A percentile compares a stretch with the other conserved stretches of the same genome.
Evolutionary conservation across 805 yeast genomes (phyloP).

Genomic region (Candida boleticola): DNA sequence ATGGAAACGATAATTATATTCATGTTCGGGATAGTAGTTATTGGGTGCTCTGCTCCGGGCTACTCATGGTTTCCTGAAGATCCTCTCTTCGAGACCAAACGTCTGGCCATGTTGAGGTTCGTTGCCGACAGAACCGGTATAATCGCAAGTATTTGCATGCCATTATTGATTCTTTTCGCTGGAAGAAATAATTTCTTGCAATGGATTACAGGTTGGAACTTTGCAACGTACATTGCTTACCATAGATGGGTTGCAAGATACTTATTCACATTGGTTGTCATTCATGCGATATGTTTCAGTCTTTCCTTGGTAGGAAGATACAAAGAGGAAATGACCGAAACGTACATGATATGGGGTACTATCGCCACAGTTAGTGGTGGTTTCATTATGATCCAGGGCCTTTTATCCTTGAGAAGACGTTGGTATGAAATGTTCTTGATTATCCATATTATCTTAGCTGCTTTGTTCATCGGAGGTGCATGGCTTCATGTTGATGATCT

Average conservation of each 20-base stretch:
- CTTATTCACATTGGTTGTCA: constrained; percentile 22
- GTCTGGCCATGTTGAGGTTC: constrained; percentile 27
- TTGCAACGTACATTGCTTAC: constrained; percentile 37
- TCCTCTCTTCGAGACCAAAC: constrained; percentile 33
- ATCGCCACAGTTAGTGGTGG: constrained; percentile 36
- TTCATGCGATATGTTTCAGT: constrained; percentile 33
- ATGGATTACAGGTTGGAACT: constrained; percentile 58
- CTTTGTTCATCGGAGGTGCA: constrained; percentile 42
- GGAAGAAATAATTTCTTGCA: constrained; percentile 62
- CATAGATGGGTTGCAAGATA: constrained; percentile 47
- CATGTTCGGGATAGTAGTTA: constrained; percentile 27
- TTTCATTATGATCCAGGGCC: constrained; percentile 28
- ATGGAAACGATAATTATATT: constrained; percentile 32
- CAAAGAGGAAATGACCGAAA: constrained; percentile 16
- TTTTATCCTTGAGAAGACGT: constrained; percentile 31
- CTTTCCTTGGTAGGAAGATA: constrained; percentile 9
- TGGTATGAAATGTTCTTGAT: constrained; percentile 37
- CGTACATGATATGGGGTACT: constrained; percentile 32
- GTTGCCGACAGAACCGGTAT: constrained; percentile 55
- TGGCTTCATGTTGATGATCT: constrained; percentile 40
- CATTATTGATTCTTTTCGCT: constrained; percentile 55
- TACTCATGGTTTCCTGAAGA: constrained; percentile 27
- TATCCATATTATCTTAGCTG: constrained; percentile 37
- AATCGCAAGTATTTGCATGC: constrained; percentile 43
- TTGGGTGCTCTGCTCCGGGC: constrained; percentile 21